Evolutionary conservation across 768 basidiomycete species (phyloP).

Genomic region (Naganishia friedmannii): DNA sequence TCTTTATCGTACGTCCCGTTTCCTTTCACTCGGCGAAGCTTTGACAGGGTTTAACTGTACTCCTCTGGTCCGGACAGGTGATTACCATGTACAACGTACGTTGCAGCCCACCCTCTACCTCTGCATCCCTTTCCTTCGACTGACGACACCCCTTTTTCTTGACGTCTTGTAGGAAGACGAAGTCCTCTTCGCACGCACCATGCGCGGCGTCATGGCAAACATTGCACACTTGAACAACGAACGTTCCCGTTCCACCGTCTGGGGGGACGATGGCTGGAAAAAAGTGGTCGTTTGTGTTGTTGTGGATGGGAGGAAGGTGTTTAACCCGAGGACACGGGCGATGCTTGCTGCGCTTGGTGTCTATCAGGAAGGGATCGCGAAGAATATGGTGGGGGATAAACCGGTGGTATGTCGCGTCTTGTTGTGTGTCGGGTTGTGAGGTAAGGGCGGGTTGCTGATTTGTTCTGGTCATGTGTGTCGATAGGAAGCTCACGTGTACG

Average conservation of each 20-base stretch:
- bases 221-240: constrained; percentile 76
- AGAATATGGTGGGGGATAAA: constrained; percentile 68
- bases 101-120: background rate
- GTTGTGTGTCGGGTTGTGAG: background rate
- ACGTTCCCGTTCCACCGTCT: constrained; percentile 80
- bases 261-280: constrained; percentile 98
- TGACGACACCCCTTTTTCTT: constrained; percentile 54
- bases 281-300: constrained; percentile 88
- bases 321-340: constrained; percentile 61
- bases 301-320: constrained; percentile 78
- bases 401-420: constrained; percentile 58
- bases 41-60: background rate
- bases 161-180: constrained; percentile 62
- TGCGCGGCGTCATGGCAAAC: constrained; percentile 96
- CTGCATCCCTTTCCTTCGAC: background rate
- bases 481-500: constrained; percentile 48
- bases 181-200: constrained; percentile 77
- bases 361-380: constrained; percentile 72
- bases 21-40: background rate
- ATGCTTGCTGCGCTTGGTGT: constrained; percentile 90
- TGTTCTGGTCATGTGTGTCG: background rate
- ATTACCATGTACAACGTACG: constrained; percentile 84
- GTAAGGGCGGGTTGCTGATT: background rate
- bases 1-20: constrained; percentile 65
- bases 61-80: constrained; percentile 43